Evolutionary conservation across 2,329 filamentous ascomycete species (phyloP).

Genomic region (Fusarium poae): DNA sequence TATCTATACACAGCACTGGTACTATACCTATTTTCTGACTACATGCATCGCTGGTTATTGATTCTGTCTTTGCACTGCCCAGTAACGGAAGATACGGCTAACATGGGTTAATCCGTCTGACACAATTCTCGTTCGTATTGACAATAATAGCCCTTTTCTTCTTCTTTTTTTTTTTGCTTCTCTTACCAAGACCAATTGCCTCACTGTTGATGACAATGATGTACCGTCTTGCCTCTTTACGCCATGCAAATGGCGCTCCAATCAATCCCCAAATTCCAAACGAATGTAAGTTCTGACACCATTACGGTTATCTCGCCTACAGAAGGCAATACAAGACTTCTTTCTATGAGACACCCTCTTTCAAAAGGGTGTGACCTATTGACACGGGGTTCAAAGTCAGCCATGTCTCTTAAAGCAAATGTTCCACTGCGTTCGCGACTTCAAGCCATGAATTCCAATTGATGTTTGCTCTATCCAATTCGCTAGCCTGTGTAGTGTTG

Average conservation of each 20-base stretch:
- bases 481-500: conserved; percentile 8
- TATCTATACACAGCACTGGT: not conserved
- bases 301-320: conserved; percentile 31
- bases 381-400: not conserved
- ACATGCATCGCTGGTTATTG: conserved; percentile 16
- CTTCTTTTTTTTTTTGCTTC: not conserved
- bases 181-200: conserved; percentile 16
- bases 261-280: conserved; percentile 3
- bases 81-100: conserved; percentile 33
- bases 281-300: conserved; percentile 4
- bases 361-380: conserved; percentile 16
- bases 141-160: not conserved
- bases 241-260: conserved; percentile 24
- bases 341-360: conserved; percentile 8
- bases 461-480: conserved; percentile 16
- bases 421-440: conserved; percentile 31
- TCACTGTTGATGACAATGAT: conserved; percentile 15
- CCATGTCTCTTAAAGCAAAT: conserved; percentile 36
- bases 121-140: conserved; percentile 32
- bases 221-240: conserved; percentile 17
- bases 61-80: conserved; percentile 12
- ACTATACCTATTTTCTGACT: conserved; percentile 24
- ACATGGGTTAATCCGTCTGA: conserved; percentile 29
- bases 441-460: conserved; percentile 38
- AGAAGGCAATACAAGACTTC: conserved; percentile 22